A percentile compares a stretch with the other conserved stretches of the same genome.
Evolutionary conservation across 176 grass and related monocot species (phyloP).

Genomic region (Oryza rufipogon): DNA sequence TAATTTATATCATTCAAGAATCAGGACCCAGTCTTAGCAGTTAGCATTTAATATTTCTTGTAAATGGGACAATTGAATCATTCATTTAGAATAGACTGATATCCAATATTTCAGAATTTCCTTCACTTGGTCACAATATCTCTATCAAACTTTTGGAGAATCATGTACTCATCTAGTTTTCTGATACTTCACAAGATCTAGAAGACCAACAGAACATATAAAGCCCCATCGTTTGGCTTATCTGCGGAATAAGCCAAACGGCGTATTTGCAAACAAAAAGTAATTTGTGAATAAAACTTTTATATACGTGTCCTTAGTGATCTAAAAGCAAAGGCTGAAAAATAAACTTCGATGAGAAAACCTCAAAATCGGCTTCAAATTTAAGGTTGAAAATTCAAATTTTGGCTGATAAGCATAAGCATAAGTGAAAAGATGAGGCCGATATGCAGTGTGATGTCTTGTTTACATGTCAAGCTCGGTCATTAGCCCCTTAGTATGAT

Average conservation of each 20-base stretch:
- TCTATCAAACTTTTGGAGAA: constrained; percentile 4
- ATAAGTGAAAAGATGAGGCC: too few species aligned
- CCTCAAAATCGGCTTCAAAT: too few species aligned
- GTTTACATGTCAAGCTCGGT: background rate
- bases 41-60: background rate
- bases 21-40: background rate
- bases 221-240: too few species aligned
- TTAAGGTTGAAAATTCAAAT: too few species aligned
- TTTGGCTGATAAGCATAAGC: too few species aligned
- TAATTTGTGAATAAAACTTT: too few species aligned
- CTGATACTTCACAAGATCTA: background rate
- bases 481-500: constrained; percentile 7
- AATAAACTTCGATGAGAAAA: too few species aligned
- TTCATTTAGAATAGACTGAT: background rate
- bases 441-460: background rate
- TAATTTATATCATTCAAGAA: background rate
- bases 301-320: too few species aligned
- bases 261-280: too few species aligned
- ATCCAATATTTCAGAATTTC: background rate
- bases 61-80: background rate
- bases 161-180: background rate
- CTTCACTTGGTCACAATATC: background rate
- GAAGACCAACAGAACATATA: background rate
- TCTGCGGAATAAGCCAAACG: too few species aligned
- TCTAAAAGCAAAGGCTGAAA: too few species aligned